Conservation (phyloP, 2,329 filamentous ascomycete species). For the Xylariaceae sp. region DNA sequence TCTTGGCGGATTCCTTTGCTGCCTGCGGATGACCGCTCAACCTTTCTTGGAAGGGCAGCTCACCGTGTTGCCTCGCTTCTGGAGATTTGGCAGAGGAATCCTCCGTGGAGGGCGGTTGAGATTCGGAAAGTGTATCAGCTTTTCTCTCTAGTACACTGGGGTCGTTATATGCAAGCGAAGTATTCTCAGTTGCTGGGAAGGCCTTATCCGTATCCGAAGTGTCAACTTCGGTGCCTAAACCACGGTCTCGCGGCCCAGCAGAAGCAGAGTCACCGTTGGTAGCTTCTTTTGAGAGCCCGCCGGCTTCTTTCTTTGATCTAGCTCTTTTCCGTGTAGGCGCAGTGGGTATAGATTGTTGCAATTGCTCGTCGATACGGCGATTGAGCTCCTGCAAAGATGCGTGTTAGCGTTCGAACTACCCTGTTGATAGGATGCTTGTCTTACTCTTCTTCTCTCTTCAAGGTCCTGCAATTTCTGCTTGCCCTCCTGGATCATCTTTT, state of each 20-base stretch:
- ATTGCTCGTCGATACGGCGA: slow-evolving; percentile 50
- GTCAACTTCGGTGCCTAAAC: slow-evolving; percentile 3
- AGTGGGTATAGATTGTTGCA: slow-evolving; percentile 35
- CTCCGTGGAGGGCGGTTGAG: not conserved
- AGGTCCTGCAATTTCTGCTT: slow-evolving; percentile 43
- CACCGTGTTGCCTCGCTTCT: slow-evolving; percentile 26
- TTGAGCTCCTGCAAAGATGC: slow-evolving; percentile 48
- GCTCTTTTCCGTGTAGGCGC: slow-evolving; percentile 26
- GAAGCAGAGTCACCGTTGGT: not conserved
- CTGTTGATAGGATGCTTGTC: too few relatives aligned
- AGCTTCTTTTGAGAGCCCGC: slow-evolving; percentile 10
- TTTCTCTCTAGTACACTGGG: not conserved
- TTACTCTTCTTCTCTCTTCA: slow-evolving; percentile 45
- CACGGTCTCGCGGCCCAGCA: not conserved
- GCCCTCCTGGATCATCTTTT: slow-evolving; percentile 41
- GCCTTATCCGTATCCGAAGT: too few relatives aligned
- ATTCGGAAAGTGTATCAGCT: slow-evolving; percentile 17
- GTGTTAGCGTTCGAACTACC: not conserved
- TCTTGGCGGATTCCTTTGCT: slow-evolving; percentile 4
- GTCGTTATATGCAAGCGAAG: too few relatives aligned
- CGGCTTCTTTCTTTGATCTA: slow-evolving; percentile 27
- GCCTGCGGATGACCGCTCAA: slow-evolving; percentile 3
- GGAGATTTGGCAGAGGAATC: not conserved
- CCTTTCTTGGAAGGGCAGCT: slow-evolving; percentile 20
- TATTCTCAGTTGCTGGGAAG: too few relatives aligned